Evolutionary conservation across 31 red algal species (phyloP).

Genomic region (Asparagopsis taxiformis): DNA sequence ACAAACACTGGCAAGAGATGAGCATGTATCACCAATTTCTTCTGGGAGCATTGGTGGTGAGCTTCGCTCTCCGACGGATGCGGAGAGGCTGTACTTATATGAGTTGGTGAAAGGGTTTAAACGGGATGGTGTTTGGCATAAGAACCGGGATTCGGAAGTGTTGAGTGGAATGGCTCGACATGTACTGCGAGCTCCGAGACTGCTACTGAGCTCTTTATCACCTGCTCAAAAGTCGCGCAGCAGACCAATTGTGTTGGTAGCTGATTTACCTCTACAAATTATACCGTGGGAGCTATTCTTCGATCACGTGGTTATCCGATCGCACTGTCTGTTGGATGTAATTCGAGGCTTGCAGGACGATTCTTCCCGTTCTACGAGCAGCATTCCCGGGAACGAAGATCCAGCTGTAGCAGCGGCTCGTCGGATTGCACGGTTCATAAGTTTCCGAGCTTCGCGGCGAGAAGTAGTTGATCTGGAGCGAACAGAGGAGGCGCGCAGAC

Average conservation of each 20-base stretch:
- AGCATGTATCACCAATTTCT: not conserved
- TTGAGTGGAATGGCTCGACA: slow-evolving; percentile 35
- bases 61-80: slow-evolving; percentile 42
- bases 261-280: slow-evolving; percentile 59
- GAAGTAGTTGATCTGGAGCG: slow-evolving; percentile 56
- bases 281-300: slow-evolving; percentile 78
- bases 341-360: slow-evolving; percentile 65
- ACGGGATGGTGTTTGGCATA: slow-evolving; percentile 65
- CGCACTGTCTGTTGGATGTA: slow-evolving; percentile 60
- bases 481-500: slow-evolving; percentile 62
- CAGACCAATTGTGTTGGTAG: slow-evolving; percentile 60
- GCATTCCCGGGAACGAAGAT: slow-evolving; percentile 10
- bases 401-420: slow-evolving; percentile 21
- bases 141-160: slow-evolving; percentile 62
- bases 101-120: slow-evolving; percentile 62
- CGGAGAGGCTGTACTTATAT: slow-evolving; percentile 55
- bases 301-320: slow-evolving; percentile 79
- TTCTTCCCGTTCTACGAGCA: slow-evolving; percentile 5
- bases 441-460: slow-evolving; percentile 39
- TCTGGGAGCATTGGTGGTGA: not conserved
- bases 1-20: slow-evolving; percentile 19
- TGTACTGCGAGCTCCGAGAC: slow-evolving; percentile 57
- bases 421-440: slow-evolving; percentile 53
- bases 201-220: slow-evolving; percentile 34
- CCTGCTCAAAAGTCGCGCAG: slow-evolving; percentile 43